Evolutionary conservation across 306 rosid genomes (phyloP).

Genomic region (Crataegus laevigata): DNA sequence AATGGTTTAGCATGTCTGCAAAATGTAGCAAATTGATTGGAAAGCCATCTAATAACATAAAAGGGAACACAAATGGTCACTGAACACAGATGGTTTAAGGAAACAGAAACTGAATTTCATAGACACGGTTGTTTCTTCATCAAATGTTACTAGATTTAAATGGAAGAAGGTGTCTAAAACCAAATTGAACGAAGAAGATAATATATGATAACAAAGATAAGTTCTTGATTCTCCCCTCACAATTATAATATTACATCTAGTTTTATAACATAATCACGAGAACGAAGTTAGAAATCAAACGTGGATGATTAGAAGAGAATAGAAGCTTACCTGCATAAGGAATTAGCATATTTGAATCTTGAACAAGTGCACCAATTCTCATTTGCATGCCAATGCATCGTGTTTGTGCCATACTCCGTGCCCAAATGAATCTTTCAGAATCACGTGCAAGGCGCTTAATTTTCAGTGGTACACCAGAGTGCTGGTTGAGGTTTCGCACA

Average conservation of each 20-base stretch:
- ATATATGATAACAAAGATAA: background rate
- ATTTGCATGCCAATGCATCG: slow-evolving; percentile 73
- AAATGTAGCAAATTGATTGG: slow-evolving; percentile 16
- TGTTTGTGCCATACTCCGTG: slow-evolving; percentile 77
- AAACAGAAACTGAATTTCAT: background rate
- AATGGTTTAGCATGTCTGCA: slow-evolving; percentile 97
- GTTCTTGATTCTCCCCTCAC: background rate
- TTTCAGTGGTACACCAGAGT: slow-evolving; percentile 71
- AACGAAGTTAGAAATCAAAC: background rate
- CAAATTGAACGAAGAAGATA: background rate
- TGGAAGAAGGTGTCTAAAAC: background rate
- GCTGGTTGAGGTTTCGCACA: slow-evolving; percentile 39
- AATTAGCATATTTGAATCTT: slow-evolving; percentile 75
- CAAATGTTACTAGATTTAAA: background rate
- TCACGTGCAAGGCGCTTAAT: slow-evolving; percentile 81
- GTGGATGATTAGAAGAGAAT: slow-evolving; percentile 2
- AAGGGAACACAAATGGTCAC: background rate
- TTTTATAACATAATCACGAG: background rate
- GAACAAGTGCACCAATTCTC: slow-evolving; percentile 75
- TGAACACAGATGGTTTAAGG: background rate
- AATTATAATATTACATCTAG: background rate
- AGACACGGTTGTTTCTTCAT: background rate
- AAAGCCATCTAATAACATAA: slow-evolving; percentile 1
- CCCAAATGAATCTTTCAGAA: slow-evolving; percentile 84
- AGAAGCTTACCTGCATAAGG: slow-evolving; percentile 76